Base-by-base conservation (phyloP, 805 yeast species). In the Komagataella populi region DNA sequence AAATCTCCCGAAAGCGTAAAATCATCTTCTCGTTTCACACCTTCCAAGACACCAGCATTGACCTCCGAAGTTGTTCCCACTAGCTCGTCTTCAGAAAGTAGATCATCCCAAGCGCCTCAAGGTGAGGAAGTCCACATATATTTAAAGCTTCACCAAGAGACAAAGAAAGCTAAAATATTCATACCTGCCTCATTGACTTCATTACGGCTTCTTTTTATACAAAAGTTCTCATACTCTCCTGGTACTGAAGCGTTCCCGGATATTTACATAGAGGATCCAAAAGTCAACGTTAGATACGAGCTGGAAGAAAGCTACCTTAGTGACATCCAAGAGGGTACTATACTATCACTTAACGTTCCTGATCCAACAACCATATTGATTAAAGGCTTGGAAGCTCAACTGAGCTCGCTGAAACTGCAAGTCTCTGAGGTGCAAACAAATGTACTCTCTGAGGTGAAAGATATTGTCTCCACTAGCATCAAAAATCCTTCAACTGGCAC, bases 151-250 rank as follows among this genome's bases (percentile, higher is more conserved):
- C 72, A 71, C 8, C 76, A 71, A 14, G 68, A 71, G 52, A 81
- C 83, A 1, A 84, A 80, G 60, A 83, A 80, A 57, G 76, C 75
- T 1, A 57, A 59, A 2, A 60, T 77, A 2, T 63, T 63, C 39
- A 58, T 70, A 12, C 81, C 82, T 1, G 64, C 77, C 2, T 66
- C 82, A 0, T 60, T 75, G 48, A 74, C 81, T 3, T 71, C 81
- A 2, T 59, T 85, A 43, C 73, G 93, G 47, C 71, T 88, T 1
- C 67, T 86, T 22, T 91, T 91, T 60, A 86, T 90, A 5, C 96
- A 91, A 59, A 86, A 81, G 58, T 90, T 89, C 68, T 87, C 91
- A 2, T 88, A 84, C 62, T 76, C 91, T 0, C 93, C 95, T 0
- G 83, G 84, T 0, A 64, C 78, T 0, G 76, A 79, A 10, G 66